Conservation (phyloP, 768 basidiomycete genomes). For the Podaxis sp. region DNA sequence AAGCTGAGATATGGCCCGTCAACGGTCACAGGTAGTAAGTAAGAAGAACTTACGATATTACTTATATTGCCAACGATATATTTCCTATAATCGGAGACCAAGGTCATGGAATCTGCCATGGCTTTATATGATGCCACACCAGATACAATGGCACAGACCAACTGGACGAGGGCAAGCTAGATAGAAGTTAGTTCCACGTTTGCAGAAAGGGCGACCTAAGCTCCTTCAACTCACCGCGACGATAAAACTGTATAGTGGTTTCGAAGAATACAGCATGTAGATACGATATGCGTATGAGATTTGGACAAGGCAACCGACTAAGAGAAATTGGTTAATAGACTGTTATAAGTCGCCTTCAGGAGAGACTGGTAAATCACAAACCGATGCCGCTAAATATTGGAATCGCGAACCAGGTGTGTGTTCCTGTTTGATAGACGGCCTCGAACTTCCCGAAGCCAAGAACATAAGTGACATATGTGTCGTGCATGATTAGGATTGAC, state of each 20-base stretch:
- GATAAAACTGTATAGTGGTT: background rate
- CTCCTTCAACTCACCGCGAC: background rate
- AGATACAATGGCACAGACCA: background rate
- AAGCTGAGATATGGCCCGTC: conserved; percentile 18
- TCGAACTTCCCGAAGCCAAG: conserved; percentile 26
- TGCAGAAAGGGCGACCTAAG: background rate
- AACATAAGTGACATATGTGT: conserved; percentile 27
- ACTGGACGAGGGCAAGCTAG: conserved; percentile 9
- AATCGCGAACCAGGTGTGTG: conserved; percentile 26
- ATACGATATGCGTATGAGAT: conserved; percentile 6
- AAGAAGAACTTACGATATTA: background rate
- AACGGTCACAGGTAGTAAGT: background rate
- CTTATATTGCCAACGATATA: background rate
- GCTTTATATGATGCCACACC: conserved; percentile 6
- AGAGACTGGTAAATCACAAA: conserved; percentile 10
- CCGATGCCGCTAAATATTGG: conserved; percentile 28
- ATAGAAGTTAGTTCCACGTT: background rate
- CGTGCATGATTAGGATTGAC: conserved; percentile 24
- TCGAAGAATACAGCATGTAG: background rate
- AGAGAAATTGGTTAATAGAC: background rate
- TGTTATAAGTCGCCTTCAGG: background rate
- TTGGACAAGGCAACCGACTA: conserved; percentile 4
- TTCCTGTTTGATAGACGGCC: conserved; percentile 19
- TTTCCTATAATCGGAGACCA: background rate
- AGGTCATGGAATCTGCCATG: background rate